Evolutionary conservation across 169 alveolate genomes (phyloP).

Genomic region (Blepharisma undulans): DNA sequence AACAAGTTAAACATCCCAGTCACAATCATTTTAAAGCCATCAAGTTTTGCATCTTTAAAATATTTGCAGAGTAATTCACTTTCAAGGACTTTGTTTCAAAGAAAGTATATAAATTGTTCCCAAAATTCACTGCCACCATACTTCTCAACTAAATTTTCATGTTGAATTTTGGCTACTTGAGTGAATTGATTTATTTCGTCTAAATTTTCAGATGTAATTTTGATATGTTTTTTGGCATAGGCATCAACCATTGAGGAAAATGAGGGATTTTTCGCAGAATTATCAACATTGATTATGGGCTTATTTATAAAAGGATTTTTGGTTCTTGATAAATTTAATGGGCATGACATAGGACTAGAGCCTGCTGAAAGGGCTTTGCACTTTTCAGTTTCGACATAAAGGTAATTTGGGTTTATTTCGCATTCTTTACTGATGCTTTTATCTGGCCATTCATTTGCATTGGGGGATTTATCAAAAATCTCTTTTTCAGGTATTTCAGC

Average conservation of each 20-base stretch:
- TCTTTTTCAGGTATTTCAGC: neutral
- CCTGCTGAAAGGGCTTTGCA: neutral
- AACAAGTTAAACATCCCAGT: neutral
- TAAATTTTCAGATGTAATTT: neutral
- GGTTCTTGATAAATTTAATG: neutral
- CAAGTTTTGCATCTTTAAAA: neutral
- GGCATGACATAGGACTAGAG: neutral
- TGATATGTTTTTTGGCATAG: neutral
- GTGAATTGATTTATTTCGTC: neutral
- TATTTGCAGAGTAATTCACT: neutral
- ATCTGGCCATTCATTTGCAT: neutral
- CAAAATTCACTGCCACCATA: neutral
- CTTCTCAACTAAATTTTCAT: neutral
- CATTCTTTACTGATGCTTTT: neutral
- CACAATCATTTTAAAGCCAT: neutral
- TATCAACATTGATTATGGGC: neutral
- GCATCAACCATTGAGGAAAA: neutral
- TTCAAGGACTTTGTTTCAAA: neutral
- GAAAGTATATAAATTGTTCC: neutral
- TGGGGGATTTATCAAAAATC: neutral
- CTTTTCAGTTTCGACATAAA: neutral
- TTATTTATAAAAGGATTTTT: neutral
- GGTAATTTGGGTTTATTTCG: neutral
- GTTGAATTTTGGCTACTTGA: neutral
- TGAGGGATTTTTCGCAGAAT: neutral